Evolutionary conservation across 2,329 filamentous ascomycete genomes (phyloP), one percentile per base, ranked within the genome.

Genomic region (Sporothrix mexicana): DNA sequence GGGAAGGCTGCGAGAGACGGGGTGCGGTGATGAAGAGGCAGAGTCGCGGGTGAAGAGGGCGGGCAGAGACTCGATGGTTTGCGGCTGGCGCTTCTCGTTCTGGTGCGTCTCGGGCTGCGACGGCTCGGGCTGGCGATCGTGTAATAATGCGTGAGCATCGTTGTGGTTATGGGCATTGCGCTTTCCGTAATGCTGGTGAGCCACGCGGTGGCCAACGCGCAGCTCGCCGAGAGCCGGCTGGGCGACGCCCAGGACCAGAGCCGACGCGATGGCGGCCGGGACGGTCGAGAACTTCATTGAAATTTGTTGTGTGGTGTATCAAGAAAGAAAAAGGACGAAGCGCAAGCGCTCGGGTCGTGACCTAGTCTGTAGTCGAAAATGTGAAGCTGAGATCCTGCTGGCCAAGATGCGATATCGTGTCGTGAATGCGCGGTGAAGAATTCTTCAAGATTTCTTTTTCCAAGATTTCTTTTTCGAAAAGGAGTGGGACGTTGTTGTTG

Each of bases 241-340:
- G 49, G 81, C 79, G 30, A 82, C 82, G 74, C 88, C 78, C 57
- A 89, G 78, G 36, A 87, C 76, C 61, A 85, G 78, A 73, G 84
- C 86, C 77, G 85, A 83, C 79, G 84, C 83, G 73, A 89, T 76
- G 78, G 84, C 83, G 79, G 84, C 81, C 75, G 86, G 83, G 74
- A 88, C 75, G 73, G 84, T 82, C 72, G 84, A 82, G 79, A 86
- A 78, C 82, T 85, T 90, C 88, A 90, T 90, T 76, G 20, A 9
- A 43, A 3, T 15, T 66, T 6, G 41, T 47, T 20, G 10, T 20
- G 61, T 20, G 13, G 12, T 47, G 36, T 8, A 64, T 64, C n/a
- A 47, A 20, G 53, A 45, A 15, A 17, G 20, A 47, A 47, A 64
- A 47, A 12, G 45, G 25, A 47, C 25, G 10, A 15, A 7, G 61